A percentile compares a stretch with the other conserved stretches of the same genome.
Conservation (phyloP, 106 monocot species). For the Platanthera guangdongensis region DNA sequence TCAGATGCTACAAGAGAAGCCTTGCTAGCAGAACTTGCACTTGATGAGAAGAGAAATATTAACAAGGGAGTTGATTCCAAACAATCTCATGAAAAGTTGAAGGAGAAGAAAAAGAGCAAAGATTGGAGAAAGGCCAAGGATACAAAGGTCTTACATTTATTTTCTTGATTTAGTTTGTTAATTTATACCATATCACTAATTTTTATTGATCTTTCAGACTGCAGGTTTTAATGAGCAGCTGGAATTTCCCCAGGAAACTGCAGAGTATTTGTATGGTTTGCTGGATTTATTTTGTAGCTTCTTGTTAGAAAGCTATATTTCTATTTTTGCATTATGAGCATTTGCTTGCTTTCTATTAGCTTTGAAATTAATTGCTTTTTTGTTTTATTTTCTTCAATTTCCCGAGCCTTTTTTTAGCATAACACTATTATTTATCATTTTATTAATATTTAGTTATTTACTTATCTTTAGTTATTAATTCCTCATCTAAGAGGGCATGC, state of each 20-base stretch:
- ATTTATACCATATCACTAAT: neutral
- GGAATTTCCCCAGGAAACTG: conserved; percentile 25
- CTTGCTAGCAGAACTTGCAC: conserved; percentile 78
- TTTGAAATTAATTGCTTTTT: neutral
- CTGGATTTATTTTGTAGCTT: neutral
- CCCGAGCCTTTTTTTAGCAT: neutral
- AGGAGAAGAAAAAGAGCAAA: conserved; percentile 79
- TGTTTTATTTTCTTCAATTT: neutral
- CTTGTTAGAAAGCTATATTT: conserved; percentile 2
- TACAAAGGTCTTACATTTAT: conserved; percentile 34
- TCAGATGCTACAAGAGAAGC: conserved; percentile 93
- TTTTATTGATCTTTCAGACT: conserved; percentile 32
- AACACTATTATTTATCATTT: neutral
- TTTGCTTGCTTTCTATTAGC: neutral
- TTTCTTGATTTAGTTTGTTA: neutral
- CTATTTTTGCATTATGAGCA: neutral
- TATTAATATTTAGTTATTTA: neutral
- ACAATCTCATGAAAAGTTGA: conserved; percentile 58
- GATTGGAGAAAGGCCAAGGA: conserved; percentile 69
- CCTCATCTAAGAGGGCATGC: neutral
- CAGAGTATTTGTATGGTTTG: conserved; percentile 46
- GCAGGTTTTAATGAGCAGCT: conserved; percentile 25
- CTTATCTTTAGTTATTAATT: neutral
- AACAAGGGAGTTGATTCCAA: conserved; percentile 49
- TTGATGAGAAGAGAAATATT: conserved; percentile 51